Evolutionary conservation across 1,284 basidiomycete genomes (phyloP).

Genomic region (Wolfiporia cocos): DNA sequence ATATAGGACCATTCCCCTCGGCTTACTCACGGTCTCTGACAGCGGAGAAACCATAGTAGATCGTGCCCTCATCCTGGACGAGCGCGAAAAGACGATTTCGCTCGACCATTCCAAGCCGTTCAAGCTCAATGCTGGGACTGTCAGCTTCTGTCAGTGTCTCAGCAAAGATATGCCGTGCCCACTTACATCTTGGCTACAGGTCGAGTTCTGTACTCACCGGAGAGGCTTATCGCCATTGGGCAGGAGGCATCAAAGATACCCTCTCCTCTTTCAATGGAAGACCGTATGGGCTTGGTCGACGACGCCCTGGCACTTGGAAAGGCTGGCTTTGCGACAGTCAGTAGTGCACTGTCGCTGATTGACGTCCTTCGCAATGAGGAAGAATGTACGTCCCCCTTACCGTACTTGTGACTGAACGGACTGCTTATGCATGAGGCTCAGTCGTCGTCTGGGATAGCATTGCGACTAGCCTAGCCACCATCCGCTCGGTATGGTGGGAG

Average conservation of each 20-base stretch:
- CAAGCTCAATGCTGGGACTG: conserved; percentile 89
- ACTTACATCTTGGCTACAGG: conserved; percentile 34
- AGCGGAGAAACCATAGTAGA: conserved; percentile 59
- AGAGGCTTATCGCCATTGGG: conserved; percentile 77
- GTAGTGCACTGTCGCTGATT: conserved; percentile 71
- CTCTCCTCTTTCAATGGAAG: conserved; percentile 72
- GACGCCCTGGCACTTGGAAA: conserved; percentile 80
- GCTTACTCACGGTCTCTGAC: conserved; percentile 59
- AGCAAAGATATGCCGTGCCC: too few species aligned
- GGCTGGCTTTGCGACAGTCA: conserved; percentile 74
- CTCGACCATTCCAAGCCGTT: conserved; percentile 69
- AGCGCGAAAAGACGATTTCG: conserved; percentile 64
- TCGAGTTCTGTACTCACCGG: conserved; percentile 84
- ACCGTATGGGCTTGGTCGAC: conserved; percentile 82
- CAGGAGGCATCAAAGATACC: conserved; percentile 65
- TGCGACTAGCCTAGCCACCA: conserved; percentile 43
- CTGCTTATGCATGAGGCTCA: conserved; percentile 19
- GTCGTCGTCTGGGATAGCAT: conserved; percentile 76
- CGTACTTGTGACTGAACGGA: background rate
- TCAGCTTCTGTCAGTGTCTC: conserved; percentile 79
- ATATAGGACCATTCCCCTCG: conserved; percentile 76
- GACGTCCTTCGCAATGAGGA: conserved; percentile 65
- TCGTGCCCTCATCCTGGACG: conserved; percentile 59
- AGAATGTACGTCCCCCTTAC: conserved; percentile 49
- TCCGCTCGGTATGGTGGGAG: conserved; percentile 87